Base-by-base conservation (phyloP, 2,329 filamentous ascomycete species). In the Leptographium galeiforme region DNA sequence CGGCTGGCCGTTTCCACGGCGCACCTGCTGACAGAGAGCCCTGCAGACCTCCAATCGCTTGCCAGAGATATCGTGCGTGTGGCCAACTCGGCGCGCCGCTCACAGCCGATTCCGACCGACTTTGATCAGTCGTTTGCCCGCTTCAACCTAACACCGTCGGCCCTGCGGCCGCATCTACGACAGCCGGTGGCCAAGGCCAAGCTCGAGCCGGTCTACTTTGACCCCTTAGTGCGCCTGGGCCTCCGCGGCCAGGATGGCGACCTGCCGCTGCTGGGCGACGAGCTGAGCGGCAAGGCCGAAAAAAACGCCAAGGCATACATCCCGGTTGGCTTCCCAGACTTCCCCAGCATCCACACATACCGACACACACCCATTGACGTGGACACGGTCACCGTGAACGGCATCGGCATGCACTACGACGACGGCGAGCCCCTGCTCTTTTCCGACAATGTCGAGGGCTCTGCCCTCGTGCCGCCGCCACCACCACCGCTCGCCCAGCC, bases 301-400 rank as follows among this genome's bases (percentile, higher is more conserved):
- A 82, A 81, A 60, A 70, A 75, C 10, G 64, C 69, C 13, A 77
- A 76, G 60, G 53, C 64, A 30, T 82, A 79, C 63, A 81, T 84
- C 12, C 81, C 81, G 0, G 65, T 67, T 39, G 71, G 72, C 0
- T 81, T 84, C 51, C 81, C 81, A 0, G 70, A 75, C 11, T 84
- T 84, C 55, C 81, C 81, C 0, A 82, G 79, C 62, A 77, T 76
- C 47, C 79, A 84, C 60, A 84, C 80, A 4, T 84, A 82, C 65
- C 75, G 73, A 41, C 78, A 75, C 60, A 84, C 80, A 0, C 75
- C 76, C 2, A 72, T 74, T 38, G 67, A 67, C 49, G 63, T 66
- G 38, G 65, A 65, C 56, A 54, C 62, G 45, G 60, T 65, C 34
- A 66, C 66, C 2, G 61, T 66, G 1, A 55, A 57, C 13, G 60